Evolutionary conservation across 78 protist species (phyloP).

Genomic region (Trichosphaerium sp.): DNA sequence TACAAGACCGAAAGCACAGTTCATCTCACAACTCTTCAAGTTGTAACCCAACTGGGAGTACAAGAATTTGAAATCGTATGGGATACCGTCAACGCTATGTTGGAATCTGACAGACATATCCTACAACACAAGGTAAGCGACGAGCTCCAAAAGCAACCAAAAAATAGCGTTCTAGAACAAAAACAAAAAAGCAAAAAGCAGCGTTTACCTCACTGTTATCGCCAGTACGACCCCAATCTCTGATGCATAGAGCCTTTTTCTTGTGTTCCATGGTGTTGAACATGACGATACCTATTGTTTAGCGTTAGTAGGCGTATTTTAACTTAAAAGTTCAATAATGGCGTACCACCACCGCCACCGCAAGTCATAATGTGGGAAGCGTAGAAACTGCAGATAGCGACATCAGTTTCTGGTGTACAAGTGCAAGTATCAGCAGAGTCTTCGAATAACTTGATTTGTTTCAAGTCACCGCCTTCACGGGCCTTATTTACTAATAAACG

Average conservation of each 20-base stretch:
- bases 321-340: too few relatives aligned
- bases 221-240: constrained; percentile 13
- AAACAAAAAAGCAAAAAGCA: too few relatives aligned
- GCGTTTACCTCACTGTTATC: constrained; percentile 5
- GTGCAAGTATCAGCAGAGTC: constrained; percentile 12
- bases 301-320: too few relatives aligned
- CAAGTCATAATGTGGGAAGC: constrained; percentile 8
- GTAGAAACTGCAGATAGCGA: constrained; percentile 2
- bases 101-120: constrained; percentile 2
- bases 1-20: constrained; percentile 2
- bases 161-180: too few relatives aligned
- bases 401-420: not conserved
- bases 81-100: constrained; percentile 11
- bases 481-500: too few relatives aligned
- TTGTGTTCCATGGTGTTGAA: not conserved
- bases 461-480: too few relatives aligned
- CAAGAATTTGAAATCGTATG: constrained; percentile 11
- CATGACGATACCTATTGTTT: constrained; percentile 11
- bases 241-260: not conserved
- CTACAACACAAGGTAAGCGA: too few relatives aligned
- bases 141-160: too few relatives aligned
- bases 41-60: constrained; percentile 3
- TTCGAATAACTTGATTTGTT: too few relatives aligned
- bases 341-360: constrained; percentile 8
- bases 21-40: constrained; percentile 6